Conservation (phyloP, 176 grass and related monocot species). For the Guadua angustifolia region DNA sequence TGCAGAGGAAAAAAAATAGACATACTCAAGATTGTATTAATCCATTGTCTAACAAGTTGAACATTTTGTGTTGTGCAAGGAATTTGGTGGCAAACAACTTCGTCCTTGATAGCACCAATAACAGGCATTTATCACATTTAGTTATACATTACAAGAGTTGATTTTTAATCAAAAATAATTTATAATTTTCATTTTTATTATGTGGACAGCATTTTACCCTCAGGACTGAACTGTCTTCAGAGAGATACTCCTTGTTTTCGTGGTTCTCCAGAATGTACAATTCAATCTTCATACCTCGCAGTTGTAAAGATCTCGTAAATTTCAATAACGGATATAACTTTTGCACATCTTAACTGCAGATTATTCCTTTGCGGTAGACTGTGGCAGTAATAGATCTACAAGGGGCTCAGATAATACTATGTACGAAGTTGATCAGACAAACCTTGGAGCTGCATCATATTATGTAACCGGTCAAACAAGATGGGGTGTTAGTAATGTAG, state of each 20-base stretch:
- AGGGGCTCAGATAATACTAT: constrained; percentile 51
- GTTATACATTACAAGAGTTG: not conserved
- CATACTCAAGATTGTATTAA: not conserved
- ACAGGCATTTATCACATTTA: constrained; percentile 44
- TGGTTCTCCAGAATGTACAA: constrained; percentile 67
- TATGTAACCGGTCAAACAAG: constrained; percentile 56
- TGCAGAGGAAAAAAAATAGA: not conserved
- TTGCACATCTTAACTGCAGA: constrained; percentile 46
- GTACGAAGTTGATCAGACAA: constrained; percentile 59
- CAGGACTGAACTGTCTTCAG: constrained; percentile 79
- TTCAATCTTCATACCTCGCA: constrained; percentile 8
- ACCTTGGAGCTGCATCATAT: constrained; percentile 55
- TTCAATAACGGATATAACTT: not conserved
- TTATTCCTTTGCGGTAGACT: constrained; percentile 74
- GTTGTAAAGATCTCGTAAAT: not conserved
- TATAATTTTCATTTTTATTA: not conserved
- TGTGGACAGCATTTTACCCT: constrained; percentile 15
- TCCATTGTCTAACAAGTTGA: not conserved
- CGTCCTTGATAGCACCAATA: constrained; percentile 34
- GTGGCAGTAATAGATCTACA: constrained; percentile 47
- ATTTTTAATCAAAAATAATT: not conserved
- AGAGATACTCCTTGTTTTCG: constrained; percentile 64
- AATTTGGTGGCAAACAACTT: constrained; percentile 89
- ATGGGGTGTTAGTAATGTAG: constrained; percentile 81
- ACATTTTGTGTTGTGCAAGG: constrained; percentile 38